phyloP scores from a whole-genome alignment of 768 basidiomycete species.

The Tulasnella sp. region DNA sequence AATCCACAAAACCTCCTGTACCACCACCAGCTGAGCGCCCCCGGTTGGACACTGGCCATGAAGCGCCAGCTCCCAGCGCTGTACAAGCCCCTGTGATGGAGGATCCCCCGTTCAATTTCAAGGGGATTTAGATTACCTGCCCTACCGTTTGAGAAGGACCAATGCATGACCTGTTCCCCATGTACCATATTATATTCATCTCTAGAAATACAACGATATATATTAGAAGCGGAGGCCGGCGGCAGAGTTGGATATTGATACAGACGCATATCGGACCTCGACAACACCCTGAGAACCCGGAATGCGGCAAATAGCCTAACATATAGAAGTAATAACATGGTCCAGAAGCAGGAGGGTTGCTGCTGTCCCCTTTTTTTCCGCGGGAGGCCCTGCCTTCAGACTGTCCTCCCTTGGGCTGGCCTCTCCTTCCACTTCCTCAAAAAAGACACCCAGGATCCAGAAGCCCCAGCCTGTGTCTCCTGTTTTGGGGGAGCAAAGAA shows the following conservation, averaged over 20 bases:
- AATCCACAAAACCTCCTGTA: not conserved
- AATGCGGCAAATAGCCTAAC: not conserved
- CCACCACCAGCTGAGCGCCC: not conserved
- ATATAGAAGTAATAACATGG: not conserved
- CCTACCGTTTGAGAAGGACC: not conserved
- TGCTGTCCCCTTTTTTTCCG: not conserved
- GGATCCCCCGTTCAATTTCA: not conserved
- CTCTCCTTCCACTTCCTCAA: slow-evolving; percentile 6
- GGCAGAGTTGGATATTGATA: not conserved
- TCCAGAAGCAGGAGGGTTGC: not conserved
- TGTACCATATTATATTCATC: not conserved
- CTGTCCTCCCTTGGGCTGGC: not conserved
- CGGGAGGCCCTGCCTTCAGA: not conserved
- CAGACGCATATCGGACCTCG: not conserved
- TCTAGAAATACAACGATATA: not conserved
- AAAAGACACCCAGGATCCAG: not conserved
- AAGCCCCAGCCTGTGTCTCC: not conserved
- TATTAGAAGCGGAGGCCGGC: not conserved
- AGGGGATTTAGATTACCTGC: not conserved
- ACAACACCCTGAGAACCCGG: not conserved
- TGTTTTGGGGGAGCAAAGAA: not conserved
- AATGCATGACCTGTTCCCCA: not conserved
- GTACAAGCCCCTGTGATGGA: not conserved
- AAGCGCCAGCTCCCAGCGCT: not conserved
- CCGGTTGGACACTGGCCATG: not conserved